Conservation (phyloP, 1,139 yeast genomes). For the Saccharomyces hybrid region DNA sequence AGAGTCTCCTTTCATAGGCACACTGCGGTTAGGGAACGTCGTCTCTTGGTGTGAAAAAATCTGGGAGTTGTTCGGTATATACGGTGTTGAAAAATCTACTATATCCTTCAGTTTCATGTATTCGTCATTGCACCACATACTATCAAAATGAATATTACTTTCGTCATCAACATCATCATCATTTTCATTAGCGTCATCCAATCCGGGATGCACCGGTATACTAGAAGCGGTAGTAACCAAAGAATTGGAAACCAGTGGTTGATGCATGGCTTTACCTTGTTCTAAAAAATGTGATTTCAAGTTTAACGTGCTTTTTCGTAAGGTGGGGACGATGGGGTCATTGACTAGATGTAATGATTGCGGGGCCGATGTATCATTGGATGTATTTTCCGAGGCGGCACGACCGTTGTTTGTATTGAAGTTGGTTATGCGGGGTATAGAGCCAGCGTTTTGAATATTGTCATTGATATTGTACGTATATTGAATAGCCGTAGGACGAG, state of each 20-base stretch:
- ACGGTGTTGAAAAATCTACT: neutral
- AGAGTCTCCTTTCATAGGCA: neutral
- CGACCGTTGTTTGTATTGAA: neutral
- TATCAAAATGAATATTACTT: slow-evolving; percentile 15
- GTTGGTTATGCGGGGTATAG: neutral
- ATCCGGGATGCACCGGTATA: neutral
- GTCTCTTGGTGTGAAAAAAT: neutral
- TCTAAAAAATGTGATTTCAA: neutral
- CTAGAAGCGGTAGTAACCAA: neutral
- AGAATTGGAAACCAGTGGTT: neutral
- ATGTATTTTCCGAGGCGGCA: neutral
- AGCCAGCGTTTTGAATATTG: neutral
- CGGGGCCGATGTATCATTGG: neutral
- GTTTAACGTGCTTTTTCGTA: neutral
- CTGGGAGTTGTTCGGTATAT: neutral
- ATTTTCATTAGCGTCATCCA: neutral
- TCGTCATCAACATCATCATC: neutral
- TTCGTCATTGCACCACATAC: slow-evolving; percentile 41
- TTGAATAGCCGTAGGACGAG: neutral
- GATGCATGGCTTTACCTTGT: neutral
- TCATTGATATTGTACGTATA: neutral
- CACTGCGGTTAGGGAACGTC: neutral
- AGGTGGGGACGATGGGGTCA: neutral
- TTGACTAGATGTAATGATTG: neutral
- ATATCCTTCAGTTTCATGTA: slow-evolving; percentile 53